These are phyloP conservation scores for Xylaria sp. DNA, from an alignment of 2,329 filamentous ascomycete species.

Conservation along the genomic window DNA sequence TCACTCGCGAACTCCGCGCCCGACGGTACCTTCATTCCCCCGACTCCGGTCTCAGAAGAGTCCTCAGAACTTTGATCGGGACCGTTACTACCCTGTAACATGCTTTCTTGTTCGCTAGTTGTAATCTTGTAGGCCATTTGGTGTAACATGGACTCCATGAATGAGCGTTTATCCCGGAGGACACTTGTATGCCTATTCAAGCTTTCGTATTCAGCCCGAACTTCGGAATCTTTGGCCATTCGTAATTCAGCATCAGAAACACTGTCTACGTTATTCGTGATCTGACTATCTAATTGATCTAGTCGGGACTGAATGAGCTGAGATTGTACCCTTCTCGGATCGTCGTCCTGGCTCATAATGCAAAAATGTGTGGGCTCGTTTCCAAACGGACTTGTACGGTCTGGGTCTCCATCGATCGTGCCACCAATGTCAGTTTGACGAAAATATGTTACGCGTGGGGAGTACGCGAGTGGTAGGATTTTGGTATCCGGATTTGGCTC, in stretches of 20 bases:
- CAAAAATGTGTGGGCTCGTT: slow-evolving; percentile 93
- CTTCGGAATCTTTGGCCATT: slow-evolving; percentile 57
- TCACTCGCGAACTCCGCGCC: slow-evolving; percentile 87
- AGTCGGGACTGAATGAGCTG: slow-evolving; percentile 84
- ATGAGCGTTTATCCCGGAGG: slow-evolving; percentile 62
- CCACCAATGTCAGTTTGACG: slow-evolving; percentile 92
- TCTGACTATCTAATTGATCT: slow-evolving; percentile 77
- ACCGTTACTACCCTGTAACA: slow-evolving; percentile 30
- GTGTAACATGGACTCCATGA: slow-evolving; percentile 63
- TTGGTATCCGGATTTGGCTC: slow-evolving; percentile 91
- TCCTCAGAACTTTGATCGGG: slow-evolving; percentile 43
- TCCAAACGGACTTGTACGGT: slow-evolving; percentile 87
- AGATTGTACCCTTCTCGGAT: slow-evolving; percentile 86
- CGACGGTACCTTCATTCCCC: slow-evolving; percentile 68
- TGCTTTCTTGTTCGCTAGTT: slow-evolving; percentile 35
- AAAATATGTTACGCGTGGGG: slow-evolving; percentile 96
- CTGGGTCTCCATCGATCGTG: slow-evolving; percentile 77
- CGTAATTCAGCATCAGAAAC: slow-evolving; percentile 78
- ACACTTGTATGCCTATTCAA: slow-evolving; percentile 61
- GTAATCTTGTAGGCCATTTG: slow-evolving; percentile 52
- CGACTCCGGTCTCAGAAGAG: slow-evolving; percentile 59
- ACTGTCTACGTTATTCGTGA: slow-evolving; percentile 73
- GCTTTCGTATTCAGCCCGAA: slow-evolving; percentile 65
- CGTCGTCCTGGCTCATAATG: slow-evolving; percentile 89
- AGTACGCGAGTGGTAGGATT: slow-evolving; percentile 89